Evolutionary conservation across 1,139 yeast genomes (phyloP).

Genomic region (Pichia sp.): DNA sequence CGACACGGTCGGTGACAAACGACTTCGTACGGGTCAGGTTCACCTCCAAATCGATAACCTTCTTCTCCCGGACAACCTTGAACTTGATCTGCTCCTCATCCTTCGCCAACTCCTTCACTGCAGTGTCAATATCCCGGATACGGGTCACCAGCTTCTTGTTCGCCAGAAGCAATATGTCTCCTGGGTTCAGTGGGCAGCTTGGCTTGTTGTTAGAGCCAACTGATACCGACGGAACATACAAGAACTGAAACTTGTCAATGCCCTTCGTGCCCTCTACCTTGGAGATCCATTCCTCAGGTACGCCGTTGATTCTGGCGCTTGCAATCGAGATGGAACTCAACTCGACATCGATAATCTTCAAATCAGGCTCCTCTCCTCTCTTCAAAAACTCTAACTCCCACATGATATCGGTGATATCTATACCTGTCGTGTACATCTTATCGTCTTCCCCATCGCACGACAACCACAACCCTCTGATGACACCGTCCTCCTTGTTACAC

Average conservation of each 20-base stretch:
- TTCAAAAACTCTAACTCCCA: slow-evolving; percentile 55
- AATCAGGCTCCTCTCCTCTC: slow-evolving; percentile 44
- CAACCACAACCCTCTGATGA: slow-evolving; percentile 79
- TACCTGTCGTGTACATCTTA: slow-evolving; percentile 68
- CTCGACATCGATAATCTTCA: slow-evolving; percentile 74
- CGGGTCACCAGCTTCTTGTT: slow-evolving; percentile 61
- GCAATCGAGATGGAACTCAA: slow-evolving; percentile 64
- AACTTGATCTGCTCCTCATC: slow-evolving; percentile 44
- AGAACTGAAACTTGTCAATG: slow-evolving; percentile 65
- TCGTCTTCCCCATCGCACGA: slow-evolving; percentile 71
- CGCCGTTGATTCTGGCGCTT: slow-evolving; percentile 81
- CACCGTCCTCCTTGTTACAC: slow-evolving; percentile 76
- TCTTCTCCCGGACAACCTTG: slow-evolving; percentile 60
- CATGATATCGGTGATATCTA: slow-evolving; percentile 64
- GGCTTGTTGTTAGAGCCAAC: slow-evolving; percentile 28
- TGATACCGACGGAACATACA: slow-evolving; percentile 64
- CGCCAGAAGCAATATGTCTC: slow-evolving; percentile 72
- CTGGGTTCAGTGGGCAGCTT: slow-evolving; percentile 43
- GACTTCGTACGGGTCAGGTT: slow-evolving; percentile 58
- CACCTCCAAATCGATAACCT: slow-evolving; percentile 53
- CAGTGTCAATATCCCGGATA: slow-evolving; percentile 61
- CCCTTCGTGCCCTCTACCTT: slow-evolving; percentile 55
- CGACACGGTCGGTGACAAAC: slow-evolving; percentile 62
- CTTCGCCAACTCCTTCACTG: slow-evolving; percentile 35
- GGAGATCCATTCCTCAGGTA: slow-evolving; percentile 76